Conservation (phyloP, 345 rosid species). For the Rhodomyrtus tomentosa region DNA sequence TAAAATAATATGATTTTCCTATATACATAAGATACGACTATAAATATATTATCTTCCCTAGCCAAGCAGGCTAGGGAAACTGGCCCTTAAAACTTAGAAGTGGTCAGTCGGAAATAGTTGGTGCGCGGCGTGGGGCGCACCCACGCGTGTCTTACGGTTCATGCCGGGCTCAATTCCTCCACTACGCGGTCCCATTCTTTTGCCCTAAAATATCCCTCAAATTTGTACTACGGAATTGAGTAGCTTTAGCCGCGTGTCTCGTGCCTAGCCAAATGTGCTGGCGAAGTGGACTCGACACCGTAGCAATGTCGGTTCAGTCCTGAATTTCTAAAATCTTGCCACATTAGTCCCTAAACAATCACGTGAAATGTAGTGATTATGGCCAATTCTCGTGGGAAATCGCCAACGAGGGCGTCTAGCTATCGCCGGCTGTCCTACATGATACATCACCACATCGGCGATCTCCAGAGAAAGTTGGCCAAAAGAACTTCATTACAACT, state of each 20-base stretch:
- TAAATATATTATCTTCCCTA: not conserved
- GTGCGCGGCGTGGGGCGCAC: constrained; percentile 11
- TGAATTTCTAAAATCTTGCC: not conserved
- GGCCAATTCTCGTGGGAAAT: not conserved
- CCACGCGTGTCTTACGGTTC: constrained; percentile 19
- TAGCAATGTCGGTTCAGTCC: not conserved
- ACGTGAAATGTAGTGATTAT: too few relatives aligned
- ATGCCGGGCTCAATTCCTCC: constrained; percentile 11
- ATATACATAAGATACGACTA: not conserved
- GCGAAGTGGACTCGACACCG: too few relatives aligned
- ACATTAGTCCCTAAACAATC: too few relatives aligned
- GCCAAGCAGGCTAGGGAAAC: not conserved
- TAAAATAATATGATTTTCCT: not conserved
- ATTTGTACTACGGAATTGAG: too few relatives aligned
- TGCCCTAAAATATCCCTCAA: not conserved
- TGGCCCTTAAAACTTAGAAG: not conserved
- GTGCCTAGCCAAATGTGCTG: too few relatives aligned
- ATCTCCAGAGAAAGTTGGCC: not conserved
- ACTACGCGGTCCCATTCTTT: not conserved
- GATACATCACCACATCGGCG: not conserved
- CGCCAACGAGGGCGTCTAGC: too few relatives aligned
- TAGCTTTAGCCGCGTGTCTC: too few relatives aligned
- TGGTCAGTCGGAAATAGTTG: not conserved
- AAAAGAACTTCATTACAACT: fast-evolving
- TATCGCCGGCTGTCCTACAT: too few relatives aligned